These are phyloP conservation scores for Diaporthe destruens DNA, from an alignment of 2,329 filamentous ascomycete species.

Conservation along the genomic window DNA sequence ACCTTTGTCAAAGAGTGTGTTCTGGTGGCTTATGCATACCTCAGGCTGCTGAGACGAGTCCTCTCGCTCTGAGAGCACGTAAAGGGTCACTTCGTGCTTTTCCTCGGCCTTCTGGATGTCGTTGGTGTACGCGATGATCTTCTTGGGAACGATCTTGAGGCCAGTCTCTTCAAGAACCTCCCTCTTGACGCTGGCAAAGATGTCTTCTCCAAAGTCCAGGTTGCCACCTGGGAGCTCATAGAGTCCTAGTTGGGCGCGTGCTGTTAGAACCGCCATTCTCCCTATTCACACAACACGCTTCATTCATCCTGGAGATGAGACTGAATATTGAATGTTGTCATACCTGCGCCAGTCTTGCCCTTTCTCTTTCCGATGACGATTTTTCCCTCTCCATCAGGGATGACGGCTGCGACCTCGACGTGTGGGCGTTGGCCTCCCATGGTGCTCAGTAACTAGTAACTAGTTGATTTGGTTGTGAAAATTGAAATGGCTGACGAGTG, in stretches of 20 bases:
- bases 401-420: slow-evolving; percentile 59
- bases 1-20: background rate
- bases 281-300: no score
- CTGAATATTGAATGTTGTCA: background rate
- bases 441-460: no score
- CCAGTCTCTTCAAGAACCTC: slow-evolving; percentile 81
- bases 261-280: background rate
- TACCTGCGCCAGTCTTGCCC: slow-evolving; percentile 60
- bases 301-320: accelerated
- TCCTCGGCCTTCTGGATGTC: slow-evolving; percentile 68
- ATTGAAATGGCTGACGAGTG: no score
- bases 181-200: slow-evolving; percentile 72
- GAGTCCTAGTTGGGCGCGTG: slow-evolving; percentile 37
- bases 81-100: slow-evolving; percentile 83
- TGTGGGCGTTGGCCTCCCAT: slow-evolving; percentile 47
- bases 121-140: slow-evolving; percentile 74
- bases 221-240: slow-evolving; percentile 81
- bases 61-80: slow-evolving; percentile 67
- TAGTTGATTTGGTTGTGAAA: background rate
- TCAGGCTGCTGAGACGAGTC: slow-evolving; percentile 63
- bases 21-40: slow-evolving; percentile 57
- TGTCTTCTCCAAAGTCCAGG: slow-evolving; percentile 76
- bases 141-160: slow-evolving; percentile 64
- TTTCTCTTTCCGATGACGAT: slow-evolving; percentile 58
- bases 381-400: slow-evolving; percentile 54